Conservation (phyloP, 306 rosid genomes). For the Echinosophora koreensis region DNA sequence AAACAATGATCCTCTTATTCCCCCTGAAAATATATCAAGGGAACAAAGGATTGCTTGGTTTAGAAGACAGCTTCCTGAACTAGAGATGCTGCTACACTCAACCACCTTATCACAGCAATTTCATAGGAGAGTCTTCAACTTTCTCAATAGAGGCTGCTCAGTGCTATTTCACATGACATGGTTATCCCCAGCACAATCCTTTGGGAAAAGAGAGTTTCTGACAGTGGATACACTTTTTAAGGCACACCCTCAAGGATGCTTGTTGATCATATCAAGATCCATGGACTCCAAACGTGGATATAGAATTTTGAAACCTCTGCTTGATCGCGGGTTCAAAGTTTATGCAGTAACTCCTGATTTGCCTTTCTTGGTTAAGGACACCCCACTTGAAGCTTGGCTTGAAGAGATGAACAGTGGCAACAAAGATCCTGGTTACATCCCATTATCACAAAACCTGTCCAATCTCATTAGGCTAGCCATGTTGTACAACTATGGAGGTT, state of each 20-base stretch:
- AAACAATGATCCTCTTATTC: no score
- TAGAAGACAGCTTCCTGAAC: slow-evolving; percentile 37
- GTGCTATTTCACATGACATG: slow-evolving; percentile 63
- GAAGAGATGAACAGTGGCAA: slow-evolving; percentile 25
- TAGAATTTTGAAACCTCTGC: slow-evolving; percentile 58
- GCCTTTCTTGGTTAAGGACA: slow-evolving; percentile 63
- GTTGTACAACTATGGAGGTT: slow-evolving; percentile 68
- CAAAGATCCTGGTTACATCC: slow-evolving; percentile 72
- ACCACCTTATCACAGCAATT: slow-evolving; percentile 45
- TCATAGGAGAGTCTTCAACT: slow-evolving; percentile 51
- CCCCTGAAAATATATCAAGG: no score
- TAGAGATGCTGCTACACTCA: slow-evolving; percentile 53
- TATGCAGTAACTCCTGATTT: slow-evolving; percentile 67
- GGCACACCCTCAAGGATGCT: slow-evolving; percentile 64
- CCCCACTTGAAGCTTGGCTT: slow-evolving; percentile 70
- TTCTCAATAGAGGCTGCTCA: slow-evolving; percentile 48
- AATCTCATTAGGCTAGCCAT: slow-evolving; percentile 65
- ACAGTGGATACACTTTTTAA: slow-evolving; percentile 66
- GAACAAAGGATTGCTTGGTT: slow-evolving; percentile 58
- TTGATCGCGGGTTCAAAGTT: slow-evolving; percentile 59
- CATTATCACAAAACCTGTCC: slow-evolving; percentile 68
- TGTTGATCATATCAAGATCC: slow-evolving; percentile 67
- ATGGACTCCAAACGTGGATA: slow-evolving; percentile 61
- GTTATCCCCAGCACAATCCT: slow-evolving; percentile 56
- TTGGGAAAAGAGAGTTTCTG: slow-evolving; percentile 61